Base-by-base conservation (phyloP, 2,329 filamentous ascomycete genomes). In the Sporothrix luriei region DNA sequence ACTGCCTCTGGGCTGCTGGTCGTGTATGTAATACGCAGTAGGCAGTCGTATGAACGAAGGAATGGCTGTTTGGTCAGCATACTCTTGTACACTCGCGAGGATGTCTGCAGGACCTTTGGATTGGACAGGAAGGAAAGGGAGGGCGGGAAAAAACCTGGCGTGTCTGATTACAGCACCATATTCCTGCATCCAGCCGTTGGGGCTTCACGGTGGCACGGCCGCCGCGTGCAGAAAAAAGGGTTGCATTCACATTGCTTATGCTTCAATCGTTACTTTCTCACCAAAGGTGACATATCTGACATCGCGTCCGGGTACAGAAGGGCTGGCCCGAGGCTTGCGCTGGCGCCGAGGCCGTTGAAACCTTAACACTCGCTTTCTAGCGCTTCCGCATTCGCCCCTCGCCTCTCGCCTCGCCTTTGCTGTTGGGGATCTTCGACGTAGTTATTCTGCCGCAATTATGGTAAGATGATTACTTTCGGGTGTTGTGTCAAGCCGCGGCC, bases 71-170 rank as follows among this genome's bases (percentile, higher is more conserved):
- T 46, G 43, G 43, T 64, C 21, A 48, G 43, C 59, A 24, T 48
- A 19, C 24, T 1, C 2, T 65, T 24, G 16, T 48, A 19, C 24
- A 4, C 2, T 65, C 43, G 16, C 19, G 19, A n/a, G 59, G 43
- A 64, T 46, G 59, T 40, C 59, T 48, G 59, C 40, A 48, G 59
- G 59, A 29, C 40, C 13, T 64, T 40, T 64, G 40, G 59, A 64
- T 48, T 64, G 59, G 59, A 48, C 40, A 46, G 21, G 57, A n/a
- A 26, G 57, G 57, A 43, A 19, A 38, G 29, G 29, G 29, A n/a
- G 29, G 26, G 14, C 16, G 26, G 26, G 54, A 33, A 57, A 2
- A 9, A 59, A 21, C 4, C 2, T 26, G 57, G 11, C 10, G n/a
- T 13, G 33, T 29, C 55, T 11, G 55, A 10, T 59, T 19, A 29